Evolutionary conservation across 768 basidiomycete species (phyloP).

Genomic region (Suillus subalutaceus): DNA sequence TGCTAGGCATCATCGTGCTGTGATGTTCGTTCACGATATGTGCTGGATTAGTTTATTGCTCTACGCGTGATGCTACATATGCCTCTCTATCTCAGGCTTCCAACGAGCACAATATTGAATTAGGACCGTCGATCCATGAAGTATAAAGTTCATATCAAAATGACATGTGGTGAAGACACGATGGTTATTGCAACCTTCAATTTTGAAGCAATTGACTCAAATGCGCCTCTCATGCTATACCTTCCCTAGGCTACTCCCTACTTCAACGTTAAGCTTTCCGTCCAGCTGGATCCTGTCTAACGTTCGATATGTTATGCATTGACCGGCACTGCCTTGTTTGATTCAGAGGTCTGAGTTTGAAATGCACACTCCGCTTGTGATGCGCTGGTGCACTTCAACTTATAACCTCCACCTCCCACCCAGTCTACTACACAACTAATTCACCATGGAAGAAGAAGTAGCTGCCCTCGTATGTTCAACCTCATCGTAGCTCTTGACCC

Average conservation of each 20-base stretch:
- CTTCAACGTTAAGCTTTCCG: neutral
- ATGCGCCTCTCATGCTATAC: neutral
- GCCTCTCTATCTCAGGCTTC: neutral
- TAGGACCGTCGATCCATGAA: neutral
- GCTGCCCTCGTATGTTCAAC: slow-evolving; percentile 50
- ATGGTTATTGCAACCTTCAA: neutral
- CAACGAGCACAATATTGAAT: neutral
- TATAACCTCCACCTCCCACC: slow-evolving; percentile 20
- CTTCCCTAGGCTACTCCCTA: neutral
- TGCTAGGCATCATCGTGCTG: neutral
- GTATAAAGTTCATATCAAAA: neutral
- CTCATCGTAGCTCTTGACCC: slow-evolving; percentile 4
- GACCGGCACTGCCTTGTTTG: neutral
- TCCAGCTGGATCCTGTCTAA: neutral
- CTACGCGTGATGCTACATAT: neutral
- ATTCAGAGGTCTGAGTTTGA: slow-evolving; percentile 5
- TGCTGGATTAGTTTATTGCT: neutral
- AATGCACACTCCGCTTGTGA: slow-evolving; percentile 7
- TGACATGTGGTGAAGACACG: neutral
- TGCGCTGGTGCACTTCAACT: neutral
- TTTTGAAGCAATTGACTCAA: neutral
- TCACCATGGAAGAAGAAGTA: slow-evolving; percentile 66
- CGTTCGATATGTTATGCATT: neutral
- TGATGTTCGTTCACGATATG: neutral
- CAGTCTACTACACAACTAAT: slow-evolving; percentile 25